A percentile compares a stretch with the other conserved stretches of the same genome.
phyloP scores from a whole-genome alignment of 345 rosid genomes.

The Microcos paniculata region DNA sequence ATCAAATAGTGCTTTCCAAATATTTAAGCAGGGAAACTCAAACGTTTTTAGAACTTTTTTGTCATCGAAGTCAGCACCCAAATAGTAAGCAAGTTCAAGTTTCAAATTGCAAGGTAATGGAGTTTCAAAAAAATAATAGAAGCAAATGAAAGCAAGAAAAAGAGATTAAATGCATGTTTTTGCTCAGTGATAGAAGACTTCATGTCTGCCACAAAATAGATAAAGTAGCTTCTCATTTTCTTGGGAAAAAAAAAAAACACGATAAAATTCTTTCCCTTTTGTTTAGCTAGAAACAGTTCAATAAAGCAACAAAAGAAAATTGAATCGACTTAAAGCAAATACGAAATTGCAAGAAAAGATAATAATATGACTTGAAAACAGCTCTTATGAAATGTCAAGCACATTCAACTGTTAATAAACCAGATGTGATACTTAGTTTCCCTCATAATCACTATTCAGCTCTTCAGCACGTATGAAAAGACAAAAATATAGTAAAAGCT shows the following conservation, averaged over 20 bases:
- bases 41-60: not conserved
- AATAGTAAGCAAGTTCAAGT: no score
- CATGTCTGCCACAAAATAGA: no score
- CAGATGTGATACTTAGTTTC: not conserved
- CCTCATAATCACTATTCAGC: not conserved
- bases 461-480: not conserved
- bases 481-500: not conserved
- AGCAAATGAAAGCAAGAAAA: no score
- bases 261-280: not conserved
- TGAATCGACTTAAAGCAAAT: not conserved
- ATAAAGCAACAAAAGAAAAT: not conserved
- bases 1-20: not conserved
- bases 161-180: no score
- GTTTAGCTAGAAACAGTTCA: not conserved
- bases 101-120: no score
- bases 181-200: no score
- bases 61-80: not conserved
- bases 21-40: not conserved
- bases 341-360: not conserved
- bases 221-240: no score
- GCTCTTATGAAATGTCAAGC: not conserved
- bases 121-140: no score
- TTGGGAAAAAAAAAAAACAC: no score
- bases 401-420: not conserved
- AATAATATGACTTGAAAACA: not conserved